Conservation (phyloP, 2,329 filamentous ascomycete species). For the Cordyceps pruinosa region DNA sequence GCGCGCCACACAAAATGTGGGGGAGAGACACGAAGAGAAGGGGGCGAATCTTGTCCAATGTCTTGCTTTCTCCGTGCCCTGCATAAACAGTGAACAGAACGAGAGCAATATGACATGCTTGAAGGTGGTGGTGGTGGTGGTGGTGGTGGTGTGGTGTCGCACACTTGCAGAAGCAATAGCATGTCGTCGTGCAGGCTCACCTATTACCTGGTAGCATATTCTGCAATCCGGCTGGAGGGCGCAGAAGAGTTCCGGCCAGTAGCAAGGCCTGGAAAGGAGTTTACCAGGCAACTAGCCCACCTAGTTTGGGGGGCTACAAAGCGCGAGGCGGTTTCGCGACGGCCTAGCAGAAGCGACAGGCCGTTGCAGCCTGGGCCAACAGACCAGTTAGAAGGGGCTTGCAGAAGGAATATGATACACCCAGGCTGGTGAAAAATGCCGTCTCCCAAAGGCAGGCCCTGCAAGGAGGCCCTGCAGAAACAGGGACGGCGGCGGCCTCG, state of each 20-base stretch:
- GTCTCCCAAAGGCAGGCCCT: too few relatives aligned
- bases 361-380: too few relatives aligned
- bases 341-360: background rate
- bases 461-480: too few relatives aligned
- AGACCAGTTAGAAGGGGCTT: too few relatives aligned
- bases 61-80: background rate
- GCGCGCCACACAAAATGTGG: background rate
- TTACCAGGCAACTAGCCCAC: too few relatives aligned
- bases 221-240: background rate
- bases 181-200: background rate
- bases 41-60: background rate
- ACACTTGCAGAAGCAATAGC: background rate
- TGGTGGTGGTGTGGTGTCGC: background rate
- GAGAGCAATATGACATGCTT: background rate
- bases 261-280: background rate
- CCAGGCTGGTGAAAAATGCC: too few relatives aligned
- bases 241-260: background rate
- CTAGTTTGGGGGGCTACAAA: background rate
- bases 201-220: background rate
- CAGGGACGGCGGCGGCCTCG: background rate
- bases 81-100: background rate
- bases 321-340: background rate
- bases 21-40: background rate
- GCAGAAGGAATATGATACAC: too few relatives aligned
- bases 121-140: background rate